Percentiles rank a stretch among this genome's conserved stretches.
Conservation (phyloP, 371 early-diverging fungal genomes). For the Actinomucor elegans region DNA sequence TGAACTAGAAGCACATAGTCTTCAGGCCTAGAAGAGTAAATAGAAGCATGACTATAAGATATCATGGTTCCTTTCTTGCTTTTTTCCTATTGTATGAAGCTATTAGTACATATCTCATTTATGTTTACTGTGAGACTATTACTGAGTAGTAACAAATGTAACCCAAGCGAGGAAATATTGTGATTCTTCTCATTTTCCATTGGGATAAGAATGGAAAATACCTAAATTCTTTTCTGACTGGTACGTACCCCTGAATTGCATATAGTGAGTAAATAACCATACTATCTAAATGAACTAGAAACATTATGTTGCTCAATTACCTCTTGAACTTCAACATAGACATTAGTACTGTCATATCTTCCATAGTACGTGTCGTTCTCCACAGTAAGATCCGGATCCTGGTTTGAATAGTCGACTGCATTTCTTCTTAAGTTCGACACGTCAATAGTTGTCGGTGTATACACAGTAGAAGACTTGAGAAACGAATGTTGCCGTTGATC, state of each 20-base stretch:
- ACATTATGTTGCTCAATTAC: background rate
- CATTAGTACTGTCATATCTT: conserved; percentile 10
- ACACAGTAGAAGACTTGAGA: background rate
- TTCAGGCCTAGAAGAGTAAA: conserved; percentile 35
- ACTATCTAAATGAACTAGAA: too few relatives aligned
- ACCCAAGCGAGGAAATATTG: conserved; percentile 49
- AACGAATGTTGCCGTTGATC: background rate
- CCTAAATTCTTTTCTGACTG: conserved; percentile 45
- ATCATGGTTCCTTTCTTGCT: conserved; percentile 45
- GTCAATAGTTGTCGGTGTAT: background rate
- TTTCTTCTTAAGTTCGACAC: too few relatives aligned
- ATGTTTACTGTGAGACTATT: too few relatives aligned
- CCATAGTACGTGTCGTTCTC: background rate
- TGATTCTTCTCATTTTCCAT: conserved; percentile 55
- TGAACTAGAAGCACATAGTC: conserved; percentile 47
- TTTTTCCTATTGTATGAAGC: conserved; percentile 20
- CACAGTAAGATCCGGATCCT: background rate
- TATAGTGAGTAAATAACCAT: too few relatives aligned
- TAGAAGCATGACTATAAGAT: conserved; percentile 40
- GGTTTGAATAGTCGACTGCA: too few relatives aligned
- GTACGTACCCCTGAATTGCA: conserved; percentile 43
- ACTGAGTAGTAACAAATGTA: conserved; percentile 52
- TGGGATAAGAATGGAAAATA: conserved; percentile 50
- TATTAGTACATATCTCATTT: background rate
- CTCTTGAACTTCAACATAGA: conserved; percentile 32